Evolutionary conservation across 441 rosid species (phyloP), one percentile per base, ranked within the genome.

Genomic region (Corymbia calophylla): DNA sequence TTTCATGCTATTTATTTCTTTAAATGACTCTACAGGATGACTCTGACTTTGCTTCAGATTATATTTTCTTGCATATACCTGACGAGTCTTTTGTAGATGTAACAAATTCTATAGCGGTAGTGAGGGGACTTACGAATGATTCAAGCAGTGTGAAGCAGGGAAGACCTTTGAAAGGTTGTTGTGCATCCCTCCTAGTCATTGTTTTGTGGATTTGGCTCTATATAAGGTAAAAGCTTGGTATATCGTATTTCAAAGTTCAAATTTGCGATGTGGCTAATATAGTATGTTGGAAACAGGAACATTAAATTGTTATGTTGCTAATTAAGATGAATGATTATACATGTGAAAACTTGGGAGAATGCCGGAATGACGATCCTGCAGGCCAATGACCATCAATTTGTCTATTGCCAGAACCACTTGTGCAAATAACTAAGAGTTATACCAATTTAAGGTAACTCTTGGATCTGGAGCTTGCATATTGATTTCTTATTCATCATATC

Each of bases 161-260:
- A 23, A 58, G n/a, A 58, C 27, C 62, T 23, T 58, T 58, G 62
- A 13, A 58, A 56, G 62, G 62, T 23, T 58, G 29, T 58, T 58
- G 29, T 58, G 93, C 88, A 88, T 98, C 66, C 98, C 97, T 66
- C 88, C 91, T 88, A 97, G 93, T 90, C 94, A 94, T 88, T 91
- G 86, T 56, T 95, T 96, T 87, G 97, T 94, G 73, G 99, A 98
- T 92, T 94, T 96, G 89, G 93, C 98, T 55, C 91, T 98, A 54
- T 98, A 97, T 90, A 96, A 98, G 99, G 98, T 97, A 88, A 90
- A 51, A 86, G 89, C 89, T 90, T 70, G 51, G 64, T 60, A 82
- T 90, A 87, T 87, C 85, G 31, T 64, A 87, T 53, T 77, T 87
- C 48, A 66, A 7, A 14, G 29, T 31, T n/a, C 31, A 25, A n/a